phyloP scores from a whole-genome alignment of 495 filamentous ascomycete genomes.

The Amorphotheca resinae region DNA sequence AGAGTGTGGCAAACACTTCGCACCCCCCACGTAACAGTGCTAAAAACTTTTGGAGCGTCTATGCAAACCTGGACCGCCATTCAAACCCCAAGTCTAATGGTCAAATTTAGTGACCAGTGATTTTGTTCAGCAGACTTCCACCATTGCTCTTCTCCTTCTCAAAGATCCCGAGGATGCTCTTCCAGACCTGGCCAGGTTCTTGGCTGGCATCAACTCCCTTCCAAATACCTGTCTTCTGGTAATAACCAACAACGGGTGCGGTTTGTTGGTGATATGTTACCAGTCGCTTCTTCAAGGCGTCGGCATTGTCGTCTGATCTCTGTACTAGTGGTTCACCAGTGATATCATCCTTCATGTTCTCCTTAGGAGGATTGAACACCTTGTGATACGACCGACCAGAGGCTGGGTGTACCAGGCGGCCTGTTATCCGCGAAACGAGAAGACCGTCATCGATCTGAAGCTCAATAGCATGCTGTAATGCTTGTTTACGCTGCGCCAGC shows the following conservation, averaged over 20 bases:
- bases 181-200: constrained; percentile 92
- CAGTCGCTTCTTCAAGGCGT: constrained; percentile 91
- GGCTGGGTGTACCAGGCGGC: constrained; percentile 88
- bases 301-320: constrained; percentile 92
- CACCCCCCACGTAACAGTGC: constrained; percentile 4
- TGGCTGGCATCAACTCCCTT: constrained; percentile 91
- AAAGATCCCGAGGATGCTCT: constrained; percentile 78
- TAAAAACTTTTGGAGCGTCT: constrained; percentile 15
- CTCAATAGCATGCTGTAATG: constrained; percentile 87
- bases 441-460: constrained; percentile 92
- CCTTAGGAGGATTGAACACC: constrained; percentile 97
- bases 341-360: constrained; percentile 85
- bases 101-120: constrained; percentile 24
- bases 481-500: constrained; percentile 59
- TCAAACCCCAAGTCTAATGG: background rate
- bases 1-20: constrained; percentile 8
- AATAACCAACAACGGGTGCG: constrained; percentile 81
- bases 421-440: constrained; percentile 90
- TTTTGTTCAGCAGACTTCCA: constrained; percentile 32
- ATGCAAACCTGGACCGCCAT: constrained; percentile 16
- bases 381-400: constrained; percentile 95
- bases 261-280: constrained; percentile 93
- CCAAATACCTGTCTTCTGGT: constrained; percentile 96
- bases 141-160: constrained; percentile 36
- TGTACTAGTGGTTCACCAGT: constrained; percentile 96